These are phyloP conservation scores for Paspalum notatum DNA, from an alignment of 176 grass and related monocot species.

Conservation along the genomic window DNA sequence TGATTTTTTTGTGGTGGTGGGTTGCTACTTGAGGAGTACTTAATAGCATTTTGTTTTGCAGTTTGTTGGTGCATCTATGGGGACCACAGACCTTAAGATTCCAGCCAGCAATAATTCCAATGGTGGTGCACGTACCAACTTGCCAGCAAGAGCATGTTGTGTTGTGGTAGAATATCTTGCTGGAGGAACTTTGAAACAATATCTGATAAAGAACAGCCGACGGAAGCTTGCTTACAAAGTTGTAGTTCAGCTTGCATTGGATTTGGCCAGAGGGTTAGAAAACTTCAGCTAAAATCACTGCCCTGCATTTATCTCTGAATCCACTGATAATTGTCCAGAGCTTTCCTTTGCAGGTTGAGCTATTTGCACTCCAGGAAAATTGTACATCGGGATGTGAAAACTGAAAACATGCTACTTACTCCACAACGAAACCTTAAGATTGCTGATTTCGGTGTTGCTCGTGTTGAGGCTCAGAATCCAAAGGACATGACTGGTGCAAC, in stretches of 20 bases:
- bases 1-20: background rate
- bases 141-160: constrained; percentile 82
- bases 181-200: constrained; percentile 86
- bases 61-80: constrained; percentile 97
- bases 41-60: constrained; percentile 37
- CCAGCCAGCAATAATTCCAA: constrained; percentile 58
- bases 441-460: constrained; percentile 91
- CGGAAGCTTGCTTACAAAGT: constrained; percentile 83
- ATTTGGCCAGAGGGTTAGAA: constrained; percentile 90
- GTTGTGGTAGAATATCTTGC: constrained; percentile 92
- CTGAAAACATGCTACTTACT: constrained; percentile 86
- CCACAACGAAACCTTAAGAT: constrained; percentile 75
- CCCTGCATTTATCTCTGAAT: constrained; percentile 21
- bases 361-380: constrained; percentile 79
- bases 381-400: constrained; percentile 79
- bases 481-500: constrained; percentile 94
- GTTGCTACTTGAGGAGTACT: constrained; percentile 14
- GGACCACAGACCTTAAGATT: constrained; percentile 78
- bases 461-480: constrained; percentile 86
- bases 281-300: background rate
- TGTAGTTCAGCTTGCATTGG: constrained; percentile 83
- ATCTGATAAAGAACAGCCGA: constrained; percentile 73
- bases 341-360: constrained; percentile 59
- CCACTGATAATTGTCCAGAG: background rate
- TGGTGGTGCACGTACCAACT: constrained; percentile 47